These are phyloP conservation scores for Calonectria multiphialidica DNA, from an alignment of 2,329 filamentous ascomycete genomes.

Conservation along the genomic window DNA sequence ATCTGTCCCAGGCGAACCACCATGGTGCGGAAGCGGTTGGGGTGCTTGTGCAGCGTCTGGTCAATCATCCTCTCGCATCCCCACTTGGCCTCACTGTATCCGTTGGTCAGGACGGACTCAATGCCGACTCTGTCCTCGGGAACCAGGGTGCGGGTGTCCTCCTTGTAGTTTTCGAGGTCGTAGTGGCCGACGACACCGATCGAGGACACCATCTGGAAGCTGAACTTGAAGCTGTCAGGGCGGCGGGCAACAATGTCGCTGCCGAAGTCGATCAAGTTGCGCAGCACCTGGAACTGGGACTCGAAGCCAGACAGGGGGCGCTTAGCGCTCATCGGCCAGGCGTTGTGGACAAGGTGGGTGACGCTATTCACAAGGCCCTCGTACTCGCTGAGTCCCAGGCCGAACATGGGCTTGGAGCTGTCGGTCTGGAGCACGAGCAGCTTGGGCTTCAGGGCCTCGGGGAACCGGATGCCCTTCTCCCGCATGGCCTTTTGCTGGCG, in stretches of 20 bases:
- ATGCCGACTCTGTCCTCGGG: slow-evolving; percentile 8
- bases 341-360: slow-evolving; percentile 35
- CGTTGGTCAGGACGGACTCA: slow-evolving; percentile 20
- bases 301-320: slow-evolving; percentile 32
- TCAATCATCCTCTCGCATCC: slow-evolving; percentile 38
- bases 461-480: slow-evolving; percentile 12
- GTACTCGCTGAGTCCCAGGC: neutral
- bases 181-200: slow-evolving; percentile 14
- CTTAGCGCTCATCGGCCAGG: slow-evolving; percentile 40
- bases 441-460: slow-evolving; percentile 11
- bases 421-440: slow-evolving; percentile 11
- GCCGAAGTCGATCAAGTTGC: slow-evolving; percentile 15
- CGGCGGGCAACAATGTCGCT: neutral
- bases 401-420: slow-evolving; percentile 14
- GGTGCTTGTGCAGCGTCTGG: slow-evolving; percentile 34
- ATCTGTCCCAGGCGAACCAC: slow-evolving; percentile 37
- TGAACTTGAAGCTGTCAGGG: slow-evolving; percentile 3
- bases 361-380: slow-evolving; percentile 4
- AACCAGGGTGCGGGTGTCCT: neutral
- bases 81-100: slow-evolving; percentile 39
- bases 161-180: neutral
- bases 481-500: slow-evolving; percentile 17
- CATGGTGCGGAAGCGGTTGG: slow-evolving; percentile 34
- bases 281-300: slow-evolving; percentile 35
- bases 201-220: slow-evolving; percentile 17